Evolutionary conservation across 2,329 filamentous ascomycete genomes (phyloP).

Genomic region (Akanthomyces muscarius): DNA sequence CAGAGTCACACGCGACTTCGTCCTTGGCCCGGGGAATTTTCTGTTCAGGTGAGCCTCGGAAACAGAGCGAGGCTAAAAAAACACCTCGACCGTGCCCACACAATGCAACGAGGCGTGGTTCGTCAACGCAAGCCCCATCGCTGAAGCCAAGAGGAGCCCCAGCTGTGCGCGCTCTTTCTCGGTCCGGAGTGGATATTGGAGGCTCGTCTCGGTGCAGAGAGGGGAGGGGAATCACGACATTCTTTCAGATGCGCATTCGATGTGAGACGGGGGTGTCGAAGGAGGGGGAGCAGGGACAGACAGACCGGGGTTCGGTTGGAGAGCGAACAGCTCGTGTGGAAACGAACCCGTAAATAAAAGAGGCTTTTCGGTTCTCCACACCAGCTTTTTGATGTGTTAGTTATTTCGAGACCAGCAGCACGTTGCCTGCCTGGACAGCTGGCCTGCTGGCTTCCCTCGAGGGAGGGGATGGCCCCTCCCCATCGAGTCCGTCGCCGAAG

Average conservation of each 20-base stretch:
- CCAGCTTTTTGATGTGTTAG: not conserved
- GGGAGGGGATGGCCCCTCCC: not conserved
- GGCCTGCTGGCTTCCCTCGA: not conserved
- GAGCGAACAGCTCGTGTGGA: not conserved
- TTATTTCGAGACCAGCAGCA: not conserved
- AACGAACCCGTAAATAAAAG: not conserved
- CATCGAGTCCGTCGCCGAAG: not conserved
- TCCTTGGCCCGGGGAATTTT: not conserved
- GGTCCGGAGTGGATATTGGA: not conserved
- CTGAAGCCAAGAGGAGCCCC: not conserved
- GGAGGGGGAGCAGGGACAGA: not conserved
- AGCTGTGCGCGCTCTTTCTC: not conserved
- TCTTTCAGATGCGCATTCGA: slow-evolving; percentile 1
- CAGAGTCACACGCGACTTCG: not conserved
- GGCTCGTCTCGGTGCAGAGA: not conserved
- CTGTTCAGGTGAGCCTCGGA: not conserved
- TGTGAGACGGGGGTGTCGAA: not conserved
- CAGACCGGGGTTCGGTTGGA: not conserved
- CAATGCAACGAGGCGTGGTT: not conserved
- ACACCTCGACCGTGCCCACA: not conserved
- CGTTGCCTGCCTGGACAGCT: not conserved
- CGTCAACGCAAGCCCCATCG: not conserved
- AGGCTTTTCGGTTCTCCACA: slow-evolving; percentile 5
- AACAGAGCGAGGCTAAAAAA: slow-evolving; percentile 3
- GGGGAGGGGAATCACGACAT: slow-evolving; percentile 12